Conservation (phyloP, 805 yeast species). For the Nakazawaea siamensis region DNA sequence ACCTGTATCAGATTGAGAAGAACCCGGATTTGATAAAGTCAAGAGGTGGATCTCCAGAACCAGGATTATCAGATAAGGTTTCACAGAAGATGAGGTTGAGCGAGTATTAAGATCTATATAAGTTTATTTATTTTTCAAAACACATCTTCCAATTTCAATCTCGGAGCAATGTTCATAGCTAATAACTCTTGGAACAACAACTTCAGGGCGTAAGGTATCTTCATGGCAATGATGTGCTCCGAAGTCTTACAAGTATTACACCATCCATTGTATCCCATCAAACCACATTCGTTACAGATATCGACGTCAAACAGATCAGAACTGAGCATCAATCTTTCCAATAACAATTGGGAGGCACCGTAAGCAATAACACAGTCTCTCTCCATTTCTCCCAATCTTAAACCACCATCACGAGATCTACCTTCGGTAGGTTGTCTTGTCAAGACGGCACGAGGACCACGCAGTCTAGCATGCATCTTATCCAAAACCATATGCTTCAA, state of each 20-base stretch:
- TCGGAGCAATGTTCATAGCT: conserved; percentile 98
- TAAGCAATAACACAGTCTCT: conserved; percentile 99
- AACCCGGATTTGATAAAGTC: conserved; percentile 51
- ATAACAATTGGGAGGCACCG: conserved; percentile 90
- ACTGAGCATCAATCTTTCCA: conserved; percentile 92
- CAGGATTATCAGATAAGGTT: conserved; percentile 32
- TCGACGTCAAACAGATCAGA: conserved; percentile 98
- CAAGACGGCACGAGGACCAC: conserved; percentile 97
- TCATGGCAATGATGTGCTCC: conserved; percentile 83
- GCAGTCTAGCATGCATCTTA: conserved; percentile 99
- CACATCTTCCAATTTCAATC: conserved; percentile 82
- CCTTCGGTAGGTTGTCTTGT: conserved; percentile 99
- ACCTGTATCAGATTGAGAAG: conserved; percentile 69
- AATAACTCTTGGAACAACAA: conserved; percentile 91
- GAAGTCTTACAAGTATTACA: conserved; percentile 92
- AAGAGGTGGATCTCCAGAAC: conserved; percentile 52
- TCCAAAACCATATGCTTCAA: conserved; percentile 98
- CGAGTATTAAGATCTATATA: conserved; percentile 3
- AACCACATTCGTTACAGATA: conserved; percentile 87
- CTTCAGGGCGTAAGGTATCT: conserved; percentile 98
- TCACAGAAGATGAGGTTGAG: conserved; percentile 21
- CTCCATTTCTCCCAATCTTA: conserved; percentile 98
- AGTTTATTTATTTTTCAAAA: conserved; percentile 30
- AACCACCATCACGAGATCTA: conserved; percentile 97
- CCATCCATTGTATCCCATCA: conserved; percentile 97